Base-by-base conservation (phyloP, 2,329 filamentous ascomycete species). In the Paecilomyces dactylethromorphus region DNA sequence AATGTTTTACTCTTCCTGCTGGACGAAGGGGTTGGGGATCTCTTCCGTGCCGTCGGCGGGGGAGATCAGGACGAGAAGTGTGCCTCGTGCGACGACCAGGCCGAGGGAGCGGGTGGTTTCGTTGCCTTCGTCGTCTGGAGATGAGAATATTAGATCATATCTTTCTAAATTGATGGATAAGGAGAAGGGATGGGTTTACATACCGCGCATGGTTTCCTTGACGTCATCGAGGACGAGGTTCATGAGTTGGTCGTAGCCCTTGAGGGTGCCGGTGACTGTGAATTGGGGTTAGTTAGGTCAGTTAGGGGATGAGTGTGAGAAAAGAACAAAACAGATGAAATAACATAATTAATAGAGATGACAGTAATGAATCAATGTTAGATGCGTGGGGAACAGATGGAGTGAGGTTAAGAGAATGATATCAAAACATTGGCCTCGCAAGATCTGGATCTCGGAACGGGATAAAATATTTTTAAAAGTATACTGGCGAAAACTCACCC, bases 191-290 rank as follows among this genome's bases (percentile, higher is more conserved):
- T 13, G 26, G n/a, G 32, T 35, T 35, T 15, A 57, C 82, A 62
- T 78, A 96, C 93, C 93, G 81, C 89, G 84, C 77, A 97, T 87
- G 54, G 88, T 84, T 75, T 99, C 94, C 74, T 94, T 87, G 56
- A 96, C 93, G 66, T 97, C 90, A 70, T 97, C 94, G 58, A 99
- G 81, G 26, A 99, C 94, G 62, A 99, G 82, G 74, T 99, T 99
- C 92, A 97, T 97, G 61, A 99, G 82, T 68, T 94, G 92, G 74
- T 99, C 94, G 74, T 92, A 97, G 62, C 94, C 94, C 76, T 97
- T 97, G 50, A 99, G 81, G 1, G 86, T 91, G 56, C 94, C 94
- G 55, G 87, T 88, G 58, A 96, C 93, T 96, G 69, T 8, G 3
- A 8, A 22, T 3, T 5, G n/a, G 51, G 26, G 35, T 63, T 51